Base-by-base conservation (phyloP, 345 rosid species). In the Arabis hirsuta region DNA sequence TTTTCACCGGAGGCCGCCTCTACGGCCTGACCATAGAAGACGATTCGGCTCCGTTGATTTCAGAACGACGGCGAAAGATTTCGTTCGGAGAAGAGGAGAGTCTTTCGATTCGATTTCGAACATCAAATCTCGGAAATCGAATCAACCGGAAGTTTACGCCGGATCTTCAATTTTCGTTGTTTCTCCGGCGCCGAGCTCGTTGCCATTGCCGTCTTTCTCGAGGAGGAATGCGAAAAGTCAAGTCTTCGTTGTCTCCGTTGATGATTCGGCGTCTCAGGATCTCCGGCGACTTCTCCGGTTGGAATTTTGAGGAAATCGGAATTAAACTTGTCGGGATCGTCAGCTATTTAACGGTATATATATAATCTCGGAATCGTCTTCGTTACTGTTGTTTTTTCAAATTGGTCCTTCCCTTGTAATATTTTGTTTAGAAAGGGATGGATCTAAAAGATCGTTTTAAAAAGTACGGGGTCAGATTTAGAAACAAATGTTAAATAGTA, bases 141-240 rank as follows among this genome's bases (percentile, higher is more conserved):
- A 72, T 62, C 47, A 73, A 20, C 77, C 85, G 60, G 65, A 67
- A 14, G 34, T 82, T 53, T 91, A 91, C 39, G 92, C 90, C 27
- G 92, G 92, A 13, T 82, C 92, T 16, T 86, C 86, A 2, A 70
- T 50, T 9, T 85, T 76, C 29, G 67, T 73, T 4, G 76, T 84
- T 4, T 87, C 92, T 14, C 90, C 92, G 43, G 79, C 80, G 12
- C 92, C 92, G 45, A 87, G 92, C 56, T 84, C 88, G n/a, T 73
- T 87, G 10, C 92, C 89, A 29, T 51, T 87, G 34, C 92, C 89
- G 19, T 82, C 88, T 1, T 87, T 87, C 67, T 81, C 86, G 12
- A 83, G 77, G 81, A 84, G 78, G 63, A 81, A 77, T 8, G 44
- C 2, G 5, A 63, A 70, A 1, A 69, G 55, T 12, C 80, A 76